Evolutionary conservation across 2,329 filamentous ascomycete genomes (phyloP).

Genomic region (Cladophialophora exuberans): DNA sequence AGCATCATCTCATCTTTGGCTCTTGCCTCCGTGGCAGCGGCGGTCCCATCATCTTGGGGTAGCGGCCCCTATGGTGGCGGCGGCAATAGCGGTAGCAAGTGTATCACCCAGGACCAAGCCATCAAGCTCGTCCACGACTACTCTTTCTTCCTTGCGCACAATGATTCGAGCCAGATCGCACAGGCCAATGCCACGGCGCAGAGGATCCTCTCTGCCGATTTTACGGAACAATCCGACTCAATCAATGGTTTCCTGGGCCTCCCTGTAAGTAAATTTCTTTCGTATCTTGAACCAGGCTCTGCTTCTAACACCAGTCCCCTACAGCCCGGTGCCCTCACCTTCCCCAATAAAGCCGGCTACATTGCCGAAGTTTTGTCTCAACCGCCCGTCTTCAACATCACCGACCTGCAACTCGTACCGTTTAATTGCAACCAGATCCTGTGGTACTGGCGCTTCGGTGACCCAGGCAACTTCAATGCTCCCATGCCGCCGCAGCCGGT

Average conservation of each 20-base stretch:
- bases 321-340: conserved; percentile 7
- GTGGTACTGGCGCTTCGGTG: conserved; percentile 7
- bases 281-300: not conserved
- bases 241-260: conserved; percentile 12
- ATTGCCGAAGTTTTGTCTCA: conserved; percentile 3
- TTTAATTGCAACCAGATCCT: conserved; percentile 12
- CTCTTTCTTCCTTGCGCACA: conserved; percentile 12
- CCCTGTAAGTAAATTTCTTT: conserved; percentile 1
- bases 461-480: conserved; percentile 14
- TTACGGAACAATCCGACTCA: conserved; percentile 13
- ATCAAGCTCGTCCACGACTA: conserved; percentile 11
- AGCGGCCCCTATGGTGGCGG: not conserved
- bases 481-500: conserved; percentile 4
- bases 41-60: conserved; percentile 4
- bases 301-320: not conserved
- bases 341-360: conserved; percentile 6
- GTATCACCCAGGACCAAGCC: conserved; percentile 5
- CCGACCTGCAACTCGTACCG: conserved; percentile 9
- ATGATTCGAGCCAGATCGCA: conserved; percentile 2
- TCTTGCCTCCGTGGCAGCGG: not conserved
- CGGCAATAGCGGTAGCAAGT: not conserved
- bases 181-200: conserved; percentile 11
- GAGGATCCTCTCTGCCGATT: conserved; percentile 6
- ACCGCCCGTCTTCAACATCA: conserved; percentile 1
- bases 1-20: conserved; percentile 6